A percentile compares a stretch with the other conserved stretches of the same genome.
Conservation (phyloP, 2,329 filamentous ascomycete genomes). For the Aspergillus jensenii region DNA sequence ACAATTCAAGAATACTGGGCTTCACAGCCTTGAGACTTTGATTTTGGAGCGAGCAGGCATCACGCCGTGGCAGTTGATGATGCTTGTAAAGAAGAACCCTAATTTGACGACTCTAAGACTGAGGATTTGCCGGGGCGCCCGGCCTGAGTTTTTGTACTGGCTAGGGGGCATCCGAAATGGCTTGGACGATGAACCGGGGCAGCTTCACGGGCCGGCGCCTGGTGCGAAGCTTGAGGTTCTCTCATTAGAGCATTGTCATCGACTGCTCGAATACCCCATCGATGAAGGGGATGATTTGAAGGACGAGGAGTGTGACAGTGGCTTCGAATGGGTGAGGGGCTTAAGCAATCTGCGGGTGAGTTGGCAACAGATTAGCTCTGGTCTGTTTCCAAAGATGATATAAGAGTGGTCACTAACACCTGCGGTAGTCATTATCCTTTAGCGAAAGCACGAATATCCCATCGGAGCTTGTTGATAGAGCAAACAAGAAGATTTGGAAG, state of each 20-base stretch:
- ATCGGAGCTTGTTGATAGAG: slow-evolving; percentile 21
- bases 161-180: slow-evolving; percentile 26
- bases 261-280: slow-evolving; percentile 14
- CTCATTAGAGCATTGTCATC: slow-evolving; percentile 31
- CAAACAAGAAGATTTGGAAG: slow-evolving; percentile 27
- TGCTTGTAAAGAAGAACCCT: slow-evolving; percentile 32
- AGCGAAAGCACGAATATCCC: slow-evolving; percentile 25
- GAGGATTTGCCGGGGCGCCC: slow-evolving; percentile 33
- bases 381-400: not conserved
- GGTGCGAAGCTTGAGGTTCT: slow-evolving; percentile 24
- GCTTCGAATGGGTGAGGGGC: slow-evolving; percentile 28
- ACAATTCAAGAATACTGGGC: slow-evolving; percentile 16
- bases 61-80: slow-evolving; percentile 34
- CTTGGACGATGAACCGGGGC: slow-evolving; percentile 5
- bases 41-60: slow-evolving; percentile 35
- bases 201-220: slow-evolving; percentile 12
- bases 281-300: slow-evolving; percentile 9
- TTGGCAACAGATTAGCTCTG: not conserved
- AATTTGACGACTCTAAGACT: slow-evolving; percentile 29
- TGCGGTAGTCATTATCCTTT: slow-evolving; percentile 28
- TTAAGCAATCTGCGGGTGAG: slow-evolving; percentile 25
- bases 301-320: slow-evolving; percentile 17
- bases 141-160: slow-evolving; percentile 37
- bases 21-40: slow-evolving; percentile 29
- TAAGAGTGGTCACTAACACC: not conserved